Percentiles rank a stretch among this genome's conserved stretches.
Evolutionary conservation across 31 red algal species (phyloP).

Genomic region (Porphyra umbilicalis): DNA sequence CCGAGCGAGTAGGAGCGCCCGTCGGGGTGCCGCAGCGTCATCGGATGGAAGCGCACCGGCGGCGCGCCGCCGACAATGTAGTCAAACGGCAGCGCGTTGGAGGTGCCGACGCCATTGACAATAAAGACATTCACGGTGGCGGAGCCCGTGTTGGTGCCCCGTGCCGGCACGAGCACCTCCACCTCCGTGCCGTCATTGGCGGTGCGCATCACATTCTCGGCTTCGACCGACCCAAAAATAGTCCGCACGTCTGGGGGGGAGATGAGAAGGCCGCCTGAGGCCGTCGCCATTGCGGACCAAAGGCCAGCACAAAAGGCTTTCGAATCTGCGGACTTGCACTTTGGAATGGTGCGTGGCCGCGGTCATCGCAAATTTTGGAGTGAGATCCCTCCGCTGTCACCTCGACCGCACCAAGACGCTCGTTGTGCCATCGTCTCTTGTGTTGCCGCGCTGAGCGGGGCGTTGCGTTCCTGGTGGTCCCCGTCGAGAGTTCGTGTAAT

Average conservation of each 20-base stretch:
- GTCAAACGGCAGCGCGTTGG: slow-evolving; percentile 31
- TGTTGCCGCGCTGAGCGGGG: too few relatives aligned
- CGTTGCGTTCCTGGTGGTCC: too few relatives aligned
- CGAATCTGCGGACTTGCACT: too few relatives aligned
- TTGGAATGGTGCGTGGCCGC: too few relatives aligned
- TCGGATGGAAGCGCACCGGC: slow-evolving; percentile 17
- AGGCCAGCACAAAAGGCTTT: too few relatives aligned
- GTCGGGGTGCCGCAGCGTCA: neutral
- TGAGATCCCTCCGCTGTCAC: too few relatives aligned
- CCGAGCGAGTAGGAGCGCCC: neutral
- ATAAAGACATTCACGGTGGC: slow-evolving; percentile 11
- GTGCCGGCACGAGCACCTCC: slow-evolving; percentile 16
- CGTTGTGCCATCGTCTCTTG: too few relatives aligned
- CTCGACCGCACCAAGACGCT: too few relatives aligned
- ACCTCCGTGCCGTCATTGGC: slow-evolving; percentile 10
- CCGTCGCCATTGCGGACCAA: too few relatives aligned
- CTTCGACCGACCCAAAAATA: slow-evolving; percentile 17
- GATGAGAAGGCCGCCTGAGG: slow-evolving; percentile 39
- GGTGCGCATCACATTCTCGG: neutral
- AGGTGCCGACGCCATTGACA: slow-evolving; percentile 28
- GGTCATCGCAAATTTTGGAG: too few relatives aligned
- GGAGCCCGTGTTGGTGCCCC: neutral
- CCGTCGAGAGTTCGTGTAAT: too few relatives aligned
- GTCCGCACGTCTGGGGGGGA: slow-evolving; percentile 10
- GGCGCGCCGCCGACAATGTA: slow-evolving; percentile 21